Evolutionary conservation across 2,329 filamentous ascomycete species (phyloP), one percentile per base, ranked within the genome.

Genomic region (Neospermospora avenae): DNA sequence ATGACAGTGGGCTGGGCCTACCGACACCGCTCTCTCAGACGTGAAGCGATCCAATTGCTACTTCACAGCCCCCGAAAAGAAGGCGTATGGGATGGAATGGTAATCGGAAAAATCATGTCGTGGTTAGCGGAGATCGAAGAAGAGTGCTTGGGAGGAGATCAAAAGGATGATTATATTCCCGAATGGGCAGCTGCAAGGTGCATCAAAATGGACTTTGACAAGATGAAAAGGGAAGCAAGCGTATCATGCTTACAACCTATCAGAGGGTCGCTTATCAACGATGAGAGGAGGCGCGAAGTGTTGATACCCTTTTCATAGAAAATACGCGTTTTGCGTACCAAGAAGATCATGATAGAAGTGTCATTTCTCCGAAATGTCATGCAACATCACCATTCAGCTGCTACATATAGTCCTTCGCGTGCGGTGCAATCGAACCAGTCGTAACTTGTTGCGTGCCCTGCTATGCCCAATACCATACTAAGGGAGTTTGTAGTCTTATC

Each of bases 1-100:
- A 62, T 67, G 55, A 64, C 63, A 25, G 61, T 69, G 0, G 67
- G 66, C 3, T 68, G 66, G 66, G 61, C 65, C 16, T 67, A 63
- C 18, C 49, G 67, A 3, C 63, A 68, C 42, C 57, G 64, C 31
- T 44, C 60, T 1, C 44, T 69, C 10, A 28, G 66, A n/a, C 42
- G 59, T n/a, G 54, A 66, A 31, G 63, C 62, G 3, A 61, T 70
- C 28, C 46, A 64, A 22, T 56, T 69, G 28, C 59, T 68, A 7
- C 52, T 67, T 7, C 49, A 57, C 3, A 62, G 62, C 41, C 64
- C 61, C 1, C 44, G 63, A 16, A 66, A 63, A 49, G 66, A 66
- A 48, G 66, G 64, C 0, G 52, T 64, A 0, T 68, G 66, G 57
- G 66, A 68, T 45, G 64, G 63, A 3, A 56, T 64, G n/a, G 62